These are phyloP conservation scores for Sequoiadendron giganteum DNA, from an alignment of 75 land plant genomes.

Conservation along the genomic window DNA sequence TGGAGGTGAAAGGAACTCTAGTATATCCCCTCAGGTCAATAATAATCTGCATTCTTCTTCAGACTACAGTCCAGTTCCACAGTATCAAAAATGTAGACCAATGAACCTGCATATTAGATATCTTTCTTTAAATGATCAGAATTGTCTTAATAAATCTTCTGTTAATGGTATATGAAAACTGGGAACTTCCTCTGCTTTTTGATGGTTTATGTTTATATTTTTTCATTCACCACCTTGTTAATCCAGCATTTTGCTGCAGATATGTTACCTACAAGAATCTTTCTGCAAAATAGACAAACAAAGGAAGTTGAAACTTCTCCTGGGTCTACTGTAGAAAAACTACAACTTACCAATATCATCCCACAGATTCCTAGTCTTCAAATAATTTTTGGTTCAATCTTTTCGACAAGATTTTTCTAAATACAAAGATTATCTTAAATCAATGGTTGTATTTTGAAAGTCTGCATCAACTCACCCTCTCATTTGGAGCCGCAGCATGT, in stretches of 20 bases:
- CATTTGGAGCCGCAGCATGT: conserved; percentile 99
- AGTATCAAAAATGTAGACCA: neutral
- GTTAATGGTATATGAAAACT: neutral
- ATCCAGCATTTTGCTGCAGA: neutral
- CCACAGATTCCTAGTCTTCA: neutral
- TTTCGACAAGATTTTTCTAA: neutral
- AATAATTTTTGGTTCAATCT: neutral
- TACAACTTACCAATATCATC: neutral
- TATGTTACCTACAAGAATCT: neutral
- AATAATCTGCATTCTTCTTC: neutral
- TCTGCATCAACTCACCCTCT: conserved; percentile 42
- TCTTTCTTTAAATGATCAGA: neutral
- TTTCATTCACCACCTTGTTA: neutral
- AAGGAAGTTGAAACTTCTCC: neutral
- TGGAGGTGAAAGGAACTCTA: neutral
- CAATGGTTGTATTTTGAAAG: neutral
- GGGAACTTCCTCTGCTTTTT: neutral
- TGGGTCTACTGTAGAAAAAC: neutral
- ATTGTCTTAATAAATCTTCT: neutral
- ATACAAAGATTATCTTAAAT: neutral
- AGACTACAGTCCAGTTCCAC: too few species aligned
- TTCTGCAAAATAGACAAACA: neutral
- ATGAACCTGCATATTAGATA: neutral
- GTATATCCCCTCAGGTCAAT: neutral
- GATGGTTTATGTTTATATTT: neutral